A percentile compares a stretch with the other conserved stretches of the same genome.
These are phyloP conservation scores for Xylaria sp. DNA, from an alignment of 2,329 filamentous ascomycete genomes.

Conservation along the genomic window DNA sequence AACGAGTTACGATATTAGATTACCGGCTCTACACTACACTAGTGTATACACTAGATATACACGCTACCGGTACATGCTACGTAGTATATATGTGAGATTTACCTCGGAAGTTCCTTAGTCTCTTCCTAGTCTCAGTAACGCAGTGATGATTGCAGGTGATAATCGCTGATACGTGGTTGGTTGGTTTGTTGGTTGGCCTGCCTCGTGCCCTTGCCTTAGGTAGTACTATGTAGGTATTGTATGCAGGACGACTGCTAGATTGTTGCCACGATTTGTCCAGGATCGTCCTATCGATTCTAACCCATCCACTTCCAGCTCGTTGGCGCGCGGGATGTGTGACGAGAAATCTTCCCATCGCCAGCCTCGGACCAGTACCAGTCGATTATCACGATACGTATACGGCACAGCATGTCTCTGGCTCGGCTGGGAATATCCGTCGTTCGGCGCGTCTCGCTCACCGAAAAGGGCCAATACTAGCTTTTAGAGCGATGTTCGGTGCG, in stretches of 20 bases:
- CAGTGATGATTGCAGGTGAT: slow-evolving; percentile 1
- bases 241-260: slow-evolving; percentile 3
- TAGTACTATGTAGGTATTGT: not conserved
- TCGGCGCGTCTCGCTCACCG: slow-evolving; percentile 36
- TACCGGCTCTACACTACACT: slow-evolving; percentile 15
- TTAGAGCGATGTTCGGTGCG: slow-evolving; percentile 8
- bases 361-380: not conserved
- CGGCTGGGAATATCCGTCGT: slow-evolving; percentile 23
- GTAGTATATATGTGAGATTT: not conserved
- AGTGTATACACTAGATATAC: not conserved
- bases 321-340: slow-evolving; percentile 26
- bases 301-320: slow-evolving; percentile 3
- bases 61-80: not conserved
- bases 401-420: slow-evolving; percentile 13
- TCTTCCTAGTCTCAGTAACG: not conserved
- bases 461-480: slow-evolving; percentile 14
- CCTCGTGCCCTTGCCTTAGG: slow-evolving; percentile 6
- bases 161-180: not conserved
- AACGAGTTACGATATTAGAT: slow-evolving; percentile 10
- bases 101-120: not conserved
- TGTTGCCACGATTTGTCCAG: slow-evolving; percentile 5
- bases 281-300: slow-evolving; percentile 1
- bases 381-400: not conserved
- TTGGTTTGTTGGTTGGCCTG: slow-evolving; percentile 2
- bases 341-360: not conserved